Evolutionary conservation across 2,329 filamentous ascomycete genomes (phyloP), one percentile per base, ranked within the genome.

Genomic region (Cladosporium sp.): DNA sequence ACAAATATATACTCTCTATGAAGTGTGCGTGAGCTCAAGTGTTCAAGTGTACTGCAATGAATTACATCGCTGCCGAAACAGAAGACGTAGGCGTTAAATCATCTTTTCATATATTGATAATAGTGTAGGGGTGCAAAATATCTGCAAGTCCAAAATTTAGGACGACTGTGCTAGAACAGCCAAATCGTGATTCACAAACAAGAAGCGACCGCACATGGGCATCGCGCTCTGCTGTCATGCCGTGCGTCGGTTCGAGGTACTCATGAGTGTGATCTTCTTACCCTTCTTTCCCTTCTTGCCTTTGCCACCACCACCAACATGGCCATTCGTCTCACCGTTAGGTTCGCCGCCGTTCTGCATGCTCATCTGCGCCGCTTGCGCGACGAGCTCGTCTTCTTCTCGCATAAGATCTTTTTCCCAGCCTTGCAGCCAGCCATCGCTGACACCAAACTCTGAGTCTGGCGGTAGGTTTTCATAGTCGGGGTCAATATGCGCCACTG

Each of bases 391-490:
- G 54, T 82, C 78, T 50, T 83, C 77, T 56, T 90, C 86, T 1
- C 83, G 80, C 13, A 85, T 77, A 15, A 96, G 70, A 57, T 96
- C 84, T 58, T 88, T 86, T 66, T 96, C 90, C 87, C 87, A 90
- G 1, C 87, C 90, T 65, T 89, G 86, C 15, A 93, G 77, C 92
- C 92, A 97, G 0, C 92, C 93, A 70, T 97, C 92, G 61, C 91
- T 84, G 59, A 70, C 70, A 6, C 73, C 66, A 56, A 65, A 62
- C 13, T 64, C 61, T n/a, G 73, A 66, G 37, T 75, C 73, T 3
- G 74, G 73, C 25, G 75, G 70, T 10, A 71, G 65, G 10, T 73
- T 60, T 2, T 79, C 70, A 25, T 73, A 73, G 10, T 82, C 80
- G 1, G 86, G 84, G 3, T 84, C 86, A 0, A 75, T 75, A 2